Evolutionary conservation across 2,329 filamentous ascomycete genomes (phyloP).

Genomic region (Ceratocystis lukuohia): DNA sequence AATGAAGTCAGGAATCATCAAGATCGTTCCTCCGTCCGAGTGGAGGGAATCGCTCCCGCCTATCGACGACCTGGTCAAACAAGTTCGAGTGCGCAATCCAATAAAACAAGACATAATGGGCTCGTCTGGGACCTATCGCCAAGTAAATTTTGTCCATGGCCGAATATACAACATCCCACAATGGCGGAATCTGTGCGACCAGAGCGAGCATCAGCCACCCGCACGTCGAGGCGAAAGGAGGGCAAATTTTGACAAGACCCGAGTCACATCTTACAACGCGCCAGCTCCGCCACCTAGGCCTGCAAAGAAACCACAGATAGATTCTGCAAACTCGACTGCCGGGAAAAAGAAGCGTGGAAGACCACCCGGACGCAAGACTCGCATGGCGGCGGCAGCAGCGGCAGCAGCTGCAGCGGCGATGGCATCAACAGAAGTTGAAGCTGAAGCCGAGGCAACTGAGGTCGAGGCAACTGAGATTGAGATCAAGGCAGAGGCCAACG

Average conservation of each 20-base stretch:
- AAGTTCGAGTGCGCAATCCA: slow-evolving; percentile 85
- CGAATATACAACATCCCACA: slow-evolving; percentile 92
- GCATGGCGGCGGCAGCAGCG: slow-evolving; percentile 27
- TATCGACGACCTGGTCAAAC: slow-evolving; percentile 76
- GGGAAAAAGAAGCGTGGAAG: slow-evolving; percentile 30
- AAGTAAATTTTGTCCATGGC: slow-evolving; percentile 93
- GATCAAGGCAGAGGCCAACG: slow-evolving; percentile 25
- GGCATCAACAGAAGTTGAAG: slow-evolving; percentile 19
- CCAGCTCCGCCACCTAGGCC: not conserved
- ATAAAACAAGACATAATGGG: slow-evolving; percentile 98
- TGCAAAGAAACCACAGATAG: not conserved
- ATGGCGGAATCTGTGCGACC: slow-evolving; percentile 86
- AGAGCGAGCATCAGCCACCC: slow-evolving; percentile 90
- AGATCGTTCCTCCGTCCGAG: slow-evolving; percentile 84
- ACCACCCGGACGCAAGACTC: slow-evolving; percentile 25
- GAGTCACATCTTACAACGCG: not conserved
- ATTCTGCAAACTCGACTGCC: slow-evolving; percentile 23
- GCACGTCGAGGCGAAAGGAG: slow-evolving; percentile 75
- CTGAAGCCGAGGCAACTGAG: not conserved
- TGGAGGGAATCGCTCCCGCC: slow-evolving; percentile 73
- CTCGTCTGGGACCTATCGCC: slow-evolving; percentile 85
- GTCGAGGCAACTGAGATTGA: slow-evolving; percentile 20
- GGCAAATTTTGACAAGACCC: slow-evolving; percentile 40
- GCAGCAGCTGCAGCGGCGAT: slow-evolving; percentile 26
- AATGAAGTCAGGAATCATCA: slow-evolving; percentile 95